Evolutionary conservation across 345 rosid species (phyloP), one percentile per base, ranked within the genome.

Genomic region (Theobroma cacao): DNA sequence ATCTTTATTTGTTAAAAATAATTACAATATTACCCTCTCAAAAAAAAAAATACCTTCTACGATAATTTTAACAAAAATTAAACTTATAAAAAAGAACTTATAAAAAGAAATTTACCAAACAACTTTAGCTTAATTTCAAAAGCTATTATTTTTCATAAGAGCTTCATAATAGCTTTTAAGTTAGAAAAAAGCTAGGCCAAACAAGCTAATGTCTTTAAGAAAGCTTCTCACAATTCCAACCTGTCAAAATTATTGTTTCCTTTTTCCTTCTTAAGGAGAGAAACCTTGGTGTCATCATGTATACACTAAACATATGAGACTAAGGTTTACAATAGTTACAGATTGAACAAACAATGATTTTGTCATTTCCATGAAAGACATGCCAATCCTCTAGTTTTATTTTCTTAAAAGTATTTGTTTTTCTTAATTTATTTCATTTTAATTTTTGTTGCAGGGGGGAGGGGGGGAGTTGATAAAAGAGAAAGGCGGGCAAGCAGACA

Each of bases 211-310:
- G 40, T 30, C 22, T 15, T 69, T 18, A 69, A 17, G 24, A 69
- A 36, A 45, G 34, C 20, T 17, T 28, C 72, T 67, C 9, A 48
- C 14, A 69, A 17, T 69, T 69, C 40, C 74, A 69, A 41, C 30
- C 73, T 11, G 30, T 15, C 52, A 69, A 1, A 22, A 41, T 22
- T 40, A 38, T 40, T 5, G 20, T 3, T 45, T 69, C 56, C 31
- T 15, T 69, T 45, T 69, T 17, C 15, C 26, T 47, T 69, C 7
- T 69, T 56, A 24, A 45, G 74, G 55, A 69, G 36, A 68, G 74
- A 67, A 45, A 69, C 74, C 56, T 47, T 47, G 58, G 74, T 45
- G 40, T 17, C 28, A 20, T 64, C 70, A 69, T 28, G 74, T 70
- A 48, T 48, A 55, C 0, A 10, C 59, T 18, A 70, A 69, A 69